Evolutionary conservation across 768 basidiomycete genomes (phyloP).

Genomic region (Lentinula detonsa): DNA sequence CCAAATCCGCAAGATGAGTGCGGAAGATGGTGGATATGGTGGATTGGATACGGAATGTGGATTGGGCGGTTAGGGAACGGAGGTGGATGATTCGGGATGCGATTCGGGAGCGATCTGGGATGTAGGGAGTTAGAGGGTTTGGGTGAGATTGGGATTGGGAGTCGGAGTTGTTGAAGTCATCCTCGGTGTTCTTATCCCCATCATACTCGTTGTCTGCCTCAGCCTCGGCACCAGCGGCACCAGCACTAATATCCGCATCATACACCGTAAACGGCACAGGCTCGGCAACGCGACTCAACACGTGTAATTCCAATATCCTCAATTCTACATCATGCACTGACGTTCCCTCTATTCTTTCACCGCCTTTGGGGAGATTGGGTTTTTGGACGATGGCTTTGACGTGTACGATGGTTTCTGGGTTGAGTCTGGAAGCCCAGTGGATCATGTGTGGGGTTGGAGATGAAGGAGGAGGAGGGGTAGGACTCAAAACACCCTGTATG

Average conservation of each 20-base stretch:
- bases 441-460: not conserved
- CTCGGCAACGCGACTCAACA: constrained; percentile 28
- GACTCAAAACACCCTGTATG: constrained; percentile 14
- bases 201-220: too few species aligned
- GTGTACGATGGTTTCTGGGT: not conserved
- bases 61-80: constrained; percentile 13
- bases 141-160: constrained; percentile 14
- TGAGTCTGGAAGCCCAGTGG: not conserved
- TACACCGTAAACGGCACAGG: constrained; percentile 16
- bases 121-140: not conserved
- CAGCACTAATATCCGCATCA: constrained; percentile 35
- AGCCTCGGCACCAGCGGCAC: constrained; percentile 4
- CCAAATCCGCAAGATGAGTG: constrained; percentile 36
- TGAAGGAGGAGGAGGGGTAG: not conserved
- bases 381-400: not conserved
- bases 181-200: too few species aligned
- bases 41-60: not conserved
- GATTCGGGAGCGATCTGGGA: constrained; percentile 35
- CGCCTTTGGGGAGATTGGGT: not conserved
- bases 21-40: constrained; percentile 21
- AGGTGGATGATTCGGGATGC: constrained; percentile 46
- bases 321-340: not conserved
- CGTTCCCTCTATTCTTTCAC: not conserved
- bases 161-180: not conserved
- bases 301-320: constrained; percentile 38